Conservation (phyloP, 495 filamentous ascomycete genomes). For the Xylona heveae region DNA sequence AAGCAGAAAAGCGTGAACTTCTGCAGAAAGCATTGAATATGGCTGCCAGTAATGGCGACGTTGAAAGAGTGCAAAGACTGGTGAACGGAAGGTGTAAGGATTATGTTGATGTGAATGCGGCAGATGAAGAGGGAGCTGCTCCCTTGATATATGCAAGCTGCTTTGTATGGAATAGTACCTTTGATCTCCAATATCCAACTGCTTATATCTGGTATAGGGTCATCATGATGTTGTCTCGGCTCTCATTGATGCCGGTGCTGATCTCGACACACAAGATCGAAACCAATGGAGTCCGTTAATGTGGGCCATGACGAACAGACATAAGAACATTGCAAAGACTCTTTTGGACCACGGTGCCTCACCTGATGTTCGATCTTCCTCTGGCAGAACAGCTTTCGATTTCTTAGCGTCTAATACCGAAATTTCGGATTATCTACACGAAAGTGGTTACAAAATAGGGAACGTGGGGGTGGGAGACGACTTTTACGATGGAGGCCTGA, state of each 20-base stretch:
- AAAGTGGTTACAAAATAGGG: slow-evolving; percentile 81
- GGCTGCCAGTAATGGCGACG: slow-evolving; percentile 92
- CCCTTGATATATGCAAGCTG: slow-evolving; percentile 97
- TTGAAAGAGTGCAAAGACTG: slow-evolving; percentile 56
- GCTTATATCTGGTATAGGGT: slow-evolving; percentile 30
- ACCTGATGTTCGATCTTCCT: slow-evolving; percentile 83
- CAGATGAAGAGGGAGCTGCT: slow-evolving; percentile 86
- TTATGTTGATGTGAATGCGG: slow-evolving; percentile 72
- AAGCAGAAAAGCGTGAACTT: slow-evolving; percentile 54
- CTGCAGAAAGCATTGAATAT: slow-evolving; percentile 81
- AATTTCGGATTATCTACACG: slow-evolving; percentile 82
- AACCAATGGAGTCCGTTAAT: slow-evolving; percentile 96
- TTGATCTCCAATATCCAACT: not conserved
- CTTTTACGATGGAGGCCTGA: slow-evolving; percentile 86
- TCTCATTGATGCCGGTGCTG: slow-evolving; percentile 69
- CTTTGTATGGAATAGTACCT: slow-evolving; percentile 43
- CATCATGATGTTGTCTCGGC: slow-evolving; percentile 77
- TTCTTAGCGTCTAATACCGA: slow-evolving; percentile 90
- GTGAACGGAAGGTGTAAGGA: slow-evolving; percentile 50
- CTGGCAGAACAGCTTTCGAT: slow-evolving; percentile 88
- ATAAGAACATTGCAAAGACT: slow-evolving; percentile 84
- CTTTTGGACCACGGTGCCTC: slow-evolving; percentile 86
- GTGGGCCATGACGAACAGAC: slow-evolving; percentile 99
- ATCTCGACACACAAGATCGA: slow-evolving; percentile 81
- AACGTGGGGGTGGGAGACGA: slow-evolving; percentile 75